Conservation (phyloP, 139 green algal species). For the Edaphochlamys debaryana region DNA sequence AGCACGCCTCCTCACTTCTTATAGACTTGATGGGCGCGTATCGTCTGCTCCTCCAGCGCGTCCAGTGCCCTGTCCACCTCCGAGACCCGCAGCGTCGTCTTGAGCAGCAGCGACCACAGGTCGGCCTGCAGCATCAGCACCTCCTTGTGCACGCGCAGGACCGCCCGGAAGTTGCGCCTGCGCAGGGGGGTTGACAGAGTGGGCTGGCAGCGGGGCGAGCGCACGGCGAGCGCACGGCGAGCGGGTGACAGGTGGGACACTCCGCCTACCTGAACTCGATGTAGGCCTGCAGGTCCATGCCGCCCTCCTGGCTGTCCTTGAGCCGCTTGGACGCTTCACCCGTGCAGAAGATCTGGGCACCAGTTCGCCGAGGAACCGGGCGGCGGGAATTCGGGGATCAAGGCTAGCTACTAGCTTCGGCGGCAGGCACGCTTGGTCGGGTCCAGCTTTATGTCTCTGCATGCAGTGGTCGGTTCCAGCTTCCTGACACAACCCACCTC, state of each 20-base stretch:
- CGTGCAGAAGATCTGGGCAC: slow-evolving; percentile 46
- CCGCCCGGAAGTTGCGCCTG: slow-evolving; percentile 40
- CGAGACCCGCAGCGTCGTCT: neutral
- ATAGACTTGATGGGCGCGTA: slow-evolving; percentile 17
- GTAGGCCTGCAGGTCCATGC: slow-evolving; percentile 52
- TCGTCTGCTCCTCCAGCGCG: neutral
- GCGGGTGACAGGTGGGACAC: too few relatives aligned
- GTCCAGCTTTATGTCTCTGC: too few relatives aligned
- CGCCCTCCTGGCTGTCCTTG: slow-evolving; percentile 39
- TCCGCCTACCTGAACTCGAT: slow-evolving; percentile 52
- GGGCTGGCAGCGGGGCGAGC: too few relatives aligned
- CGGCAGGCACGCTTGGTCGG: too few relatives aligned
- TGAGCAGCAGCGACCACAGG: slow-evolving; percentile 34
- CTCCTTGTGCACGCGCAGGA: slow-evolving; percentile 39
- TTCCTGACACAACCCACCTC: too few relatives aligned
- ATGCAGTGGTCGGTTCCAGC: too few relatives aligned
- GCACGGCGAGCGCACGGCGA: too few relatives aligned
- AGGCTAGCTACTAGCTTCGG: too few relatives aligned
- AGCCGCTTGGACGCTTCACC: slow-evolving; percentile 39
- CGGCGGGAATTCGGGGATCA: too few relatives aligned
- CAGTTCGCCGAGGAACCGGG: too few relatives aligned
- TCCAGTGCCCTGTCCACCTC: slow-evolving; percentile 10
- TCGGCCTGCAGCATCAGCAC: slow-evolving; percentile 31
- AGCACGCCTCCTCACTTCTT: too few relatives aligned
- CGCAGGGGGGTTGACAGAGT: too few relatives aligned